Conservation (phyloP, 129 eudicot genomes). For the Ambrosia trifida region DNA sequence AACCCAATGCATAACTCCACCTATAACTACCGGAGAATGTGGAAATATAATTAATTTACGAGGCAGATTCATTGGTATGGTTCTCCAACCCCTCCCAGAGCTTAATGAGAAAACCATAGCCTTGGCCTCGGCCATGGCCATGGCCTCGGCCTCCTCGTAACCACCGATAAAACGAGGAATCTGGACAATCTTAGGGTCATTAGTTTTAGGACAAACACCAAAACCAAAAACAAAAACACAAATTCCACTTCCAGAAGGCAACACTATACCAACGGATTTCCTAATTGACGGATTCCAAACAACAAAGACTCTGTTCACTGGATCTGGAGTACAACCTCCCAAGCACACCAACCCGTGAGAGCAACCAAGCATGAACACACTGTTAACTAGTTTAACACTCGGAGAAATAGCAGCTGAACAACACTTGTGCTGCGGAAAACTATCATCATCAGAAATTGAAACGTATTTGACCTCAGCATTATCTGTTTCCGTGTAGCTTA, state of each 20-base stretch:
- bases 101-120: constrained; percentile 4
- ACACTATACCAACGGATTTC: neutral
- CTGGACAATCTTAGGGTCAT: neutral
- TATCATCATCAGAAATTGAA: neutral
- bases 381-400: too few species aligned
- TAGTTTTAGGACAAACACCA: constrained; percentile 5
- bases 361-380: neutral
- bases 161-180: too few species aligned
- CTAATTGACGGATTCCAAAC: constrained; percentile 1
- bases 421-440: neutral
- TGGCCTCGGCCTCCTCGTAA: too few species aligned
- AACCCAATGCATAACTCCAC: neutral
- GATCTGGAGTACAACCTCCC: neutral
- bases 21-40: neutral
- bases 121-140: neutral
- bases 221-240: neutral
- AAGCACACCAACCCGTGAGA: constrained; percentile 4
- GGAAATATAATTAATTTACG: neutral
- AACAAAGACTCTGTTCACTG: neutral
- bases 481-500: neutral
- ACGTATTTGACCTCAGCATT: neutral
- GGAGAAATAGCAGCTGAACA: neutral
- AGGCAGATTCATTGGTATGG: neutral
- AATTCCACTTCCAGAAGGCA: neutral
- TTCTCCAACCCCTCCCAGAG: neutral